These are phyloP conservation scores for Quercus engelmannii DNA, from an alignment of 306 rosid species.

Conservation along the genomic window DNA sequence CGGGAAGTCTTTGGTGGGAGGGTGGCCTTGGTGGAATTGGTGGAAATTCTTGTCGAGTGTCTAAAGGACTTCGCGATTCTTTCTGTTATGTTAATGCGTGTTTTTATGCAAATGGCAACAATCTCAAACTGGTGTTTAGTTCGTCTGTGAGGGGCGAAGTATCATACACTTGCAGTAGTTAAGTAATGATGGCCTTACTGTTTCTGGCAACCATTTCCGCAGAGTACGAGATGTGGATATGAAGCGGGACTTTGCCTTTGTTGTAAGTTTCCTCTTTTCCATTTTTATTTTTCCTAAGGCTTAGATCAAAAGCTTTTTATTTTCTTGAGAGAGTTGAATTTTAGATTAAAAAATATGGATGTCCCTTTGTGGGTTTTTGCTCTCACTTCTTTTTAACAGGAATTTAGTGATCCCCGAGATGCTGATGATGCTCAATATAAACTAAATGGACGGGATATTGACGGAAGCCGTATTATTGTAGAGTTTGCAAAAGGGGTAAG, in stretches of 20 bases:
- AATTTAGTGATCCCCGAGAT: slow-evolving; percentile 78
- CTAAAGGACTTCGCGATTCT: slow-evolving; percentile 76
- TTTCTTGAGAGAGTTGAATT: slow-evolving; percentile 11
- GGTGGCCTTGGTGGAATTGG: slow-evolving; percentile 82
- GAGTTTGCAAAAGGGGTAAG: slow-evolving; percentile 80
- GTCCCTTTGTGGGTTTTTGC: slow-evolving; percentile 21
- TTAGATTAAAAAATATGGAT: slow-evolving; percentile 19
- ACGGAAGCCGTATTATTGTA: slow-evolving; percentile 71
- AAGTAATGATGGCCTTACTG: slow-evolving; percentile 92
- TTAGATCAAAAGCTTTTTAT: slow-evolving; percentile 5
- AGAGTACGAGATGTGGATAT: slow-evolving; percentile 92
- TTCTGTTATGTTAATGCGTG: slow-evolving; percentile 83
- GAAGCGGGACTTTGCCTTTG: slow-evolving; percentile 86
- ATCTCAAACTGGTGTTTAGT: slow-evolving; percentile 86
- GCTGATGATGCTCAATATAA: slow-evolving; percentile 85
- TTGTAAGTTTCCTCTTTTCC: slow-evolving; percentile 52
- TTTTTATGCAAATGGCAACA: slow-evolving; percentile 91
- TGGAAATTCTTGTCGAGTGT: slow-evolving; percentile 74
- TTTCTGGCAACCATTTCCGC: slow-evolving; percentile 90
- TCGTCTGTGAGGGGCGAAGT: slow-evolving; percentile 78
- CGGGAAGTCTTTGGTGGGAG: slow-evolving; percentile 88
- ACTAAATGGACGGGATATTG: slow-evolving; percentile 74
- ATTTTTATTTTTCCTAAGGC: neutral
- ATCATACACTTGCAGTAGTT: slow-evolving; percentile 67
- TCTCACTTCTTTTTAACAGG: slow-evolving; percentile 48